Base-by-base conservation (phyloP, 2,329 filamentous ascomycete genomes). In the Ophiocordyceps camponoti-saundersi region DNA sequence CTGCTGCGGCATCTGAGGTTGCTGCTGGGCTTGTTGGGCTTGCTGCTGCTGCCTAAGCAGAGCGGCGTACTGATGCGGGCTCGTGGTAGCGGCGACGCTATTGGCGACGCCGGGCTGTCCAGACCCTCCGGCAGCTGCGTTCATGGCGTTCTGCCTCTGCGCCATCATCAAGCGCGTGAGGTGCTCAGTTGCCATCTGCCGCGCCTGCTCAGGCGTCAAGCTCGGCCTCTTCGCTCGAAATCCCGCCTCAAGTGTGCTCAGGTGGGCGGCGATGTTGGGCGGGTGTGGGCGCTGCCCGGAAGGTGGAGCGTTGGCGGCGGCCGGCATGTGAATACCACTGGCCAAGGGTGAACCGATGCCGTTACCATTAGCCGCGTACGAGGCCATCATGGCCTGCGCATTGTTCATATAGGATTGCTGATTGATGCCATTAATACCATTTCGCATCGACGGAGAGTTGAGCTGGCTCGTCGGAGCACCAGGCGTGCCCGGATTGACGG, bases 11-110 rank as follows among this genome's bases (percentile, higher is more conserved):
- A n/a, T 13, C 34, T 61, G 57, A 36, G 52, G 53, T 21, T 57
- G 52, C 53, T 50, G 56, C 50, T 54, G 61, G 29, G 63, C 62
- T 49, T 63, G 69, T 26, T 67, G 65, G 10, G 40, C 40, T 50
- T 75, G 71, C 50, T 77, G 74, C 53, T 78, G 75, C 39, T 75
- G 72, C 42, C 75, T 62, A 10, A 79, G 66, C 32, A 78, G 61
- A 48, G 75, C 73, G 1, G 75, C 75, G 54, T 79, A 78, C 50
- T 79, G 75, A 40, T 78, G 73, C 26, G 75, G 75, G 48, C 71
- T 74, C 1, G 67, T 65, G 0, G 70, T 70, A 18, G 65, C 64
- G 1, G 66, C 61, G 44, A 73, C 65, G 18, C 69, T 67, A 45
- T 69, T 73, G 16, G 70, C 64, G 46, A 73, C 66, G 2, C 67